Evolutionary conservation across 1,139 yeast genomes (phyloP).

Genomic region (Candida smagusa): DNA sequence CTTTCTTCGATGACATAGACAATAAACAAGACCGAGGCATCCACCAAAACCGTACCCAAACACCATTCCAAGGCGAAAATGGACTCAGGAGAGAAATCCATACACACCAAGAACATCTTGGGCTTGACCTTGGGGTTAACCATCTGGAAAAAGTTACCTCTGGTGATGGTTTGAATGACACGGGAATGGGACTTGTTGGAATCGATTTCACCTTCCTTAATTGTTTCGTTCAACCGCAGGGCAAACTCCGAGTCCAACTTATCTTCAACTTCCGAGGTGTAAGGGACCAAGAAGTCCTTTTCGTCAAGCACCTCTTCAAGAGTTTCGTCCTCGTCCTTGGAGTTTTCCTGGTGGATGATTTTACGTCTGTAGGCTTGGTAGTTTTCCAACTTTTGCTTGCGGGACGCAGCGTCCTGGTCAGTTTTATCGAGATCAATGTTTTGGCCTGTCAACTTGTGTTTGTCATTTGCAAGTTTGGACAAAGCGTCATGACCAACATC

Average conservation of each 20-base stretch:
- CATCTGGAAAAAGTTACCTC: conserved; percentile 65
- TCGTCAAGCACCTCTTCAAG: conserved; percentile 10
- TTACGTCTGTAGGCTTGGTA: conserved; percentile 50
- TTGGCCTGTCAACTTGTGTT: conserved; percentile 45
- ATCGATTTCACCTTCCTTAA: conserved; percentile 60
- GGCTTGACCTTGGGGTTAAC: conserved; percentile 51
- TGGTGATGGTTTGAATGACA: conserved; percentile 63
- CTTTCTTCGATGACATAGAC: conserved; percentile 77
- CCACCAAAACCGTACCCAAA: conserved; percentile 80
- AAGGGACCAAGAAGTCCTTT: conserved; percentile 52
- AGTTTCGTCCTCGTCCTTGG: conserved; percentile 8
- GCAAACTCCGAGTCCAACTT: conserved; percentile 65
- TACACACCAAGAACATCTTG: conserved; percentile 70
- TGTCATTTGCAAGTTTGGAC: conserved; percentile 34
- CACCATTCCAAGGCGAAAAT: conserved; percentile 87
- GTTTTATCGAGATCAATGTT: conserved; percentile 32
- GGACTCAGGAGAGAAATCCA: conserved; percentile 84
- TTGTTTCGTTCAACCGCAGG: conserved; percentile 53
- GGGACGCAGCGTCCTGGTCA: conserved; percentile 46
- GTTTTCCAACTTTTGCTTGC: conserved; percentile 44
- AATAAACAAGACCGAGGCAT: conserved; percentile 78
- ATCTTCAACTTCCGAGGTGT: conserved; percentile 71
- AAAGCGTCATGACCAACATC: conserved; percentile 43
- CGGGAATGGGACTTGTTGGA: conserved; percentile 54
- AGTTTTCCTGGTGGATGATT: conserved; percentile 48